A percentile compares a stretch with the other conserved stretches of the same genome.
Conservation (phyloP, 495 filamentous ascomycete genomes). For the Arthonia radiata region DNA sequence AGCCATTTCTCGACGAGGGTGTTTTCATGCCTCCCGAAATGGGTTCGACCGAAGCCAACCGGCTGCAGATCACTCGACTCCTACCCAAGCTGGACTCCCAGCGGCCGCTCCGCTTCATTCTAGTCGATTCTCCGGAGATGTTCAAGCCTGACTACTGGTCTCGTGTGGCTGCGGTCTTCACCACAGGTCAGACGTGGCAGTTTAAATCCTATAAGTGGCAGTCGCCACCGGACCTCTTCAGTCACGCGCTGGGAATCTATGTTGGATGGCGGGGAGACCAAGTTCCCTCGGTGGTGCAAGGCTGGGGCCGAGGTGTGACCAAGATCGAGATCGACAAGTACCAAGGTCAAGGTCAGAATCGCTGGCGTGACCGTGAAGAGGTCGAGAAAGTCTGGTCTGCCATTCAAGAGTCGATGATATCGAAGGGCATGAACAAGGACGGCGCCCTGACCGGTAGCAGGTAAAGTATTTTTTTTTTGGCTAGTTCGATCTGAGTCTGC, state of each 20-base stretch:
- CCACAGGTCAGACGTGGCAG: slow-evolving; percentile 93
- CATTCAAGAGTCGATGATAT: too few species aligned
- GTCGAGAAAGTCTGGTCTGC: too few species aligned
- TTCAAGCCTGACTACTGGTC: slow-evolving; percentile 98
- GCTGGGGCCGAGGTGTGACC: slow-evolving; percentile 65
- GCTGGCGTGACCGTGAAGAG: too few species aligned
- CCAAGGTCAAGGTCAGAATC: too few species aligned
- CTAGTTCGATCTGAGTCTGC: too few species aligned
- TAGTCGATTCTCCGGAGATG: slow-evolving; percentile 74
- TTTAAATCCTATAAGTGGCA: slow-evolving; percentile 97
- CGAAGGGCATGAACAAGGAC: too few species aligned
- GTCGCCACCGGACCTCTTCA: slow-evolving; percentile 67
- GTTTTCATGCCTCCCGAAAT: slow-evolving; percentile 57
- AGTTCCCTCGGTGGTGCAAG: slow-evolving; percentile 45
- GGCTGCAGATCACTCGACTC: slow-evolving; percentile 60
- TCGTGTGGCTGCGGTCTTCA: slow-evolving; percentile 90
- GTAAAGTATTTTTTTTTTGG: too few species aligned
- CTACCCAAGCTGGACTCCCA: slow-evolving; percentile 47
- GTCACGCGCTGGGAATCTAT: slow-evolving; percentile 63
- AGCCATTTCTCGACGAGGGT: slow-evolving; percentile 75
- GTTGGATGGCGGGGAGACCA: slow-evolving; percentile 80
- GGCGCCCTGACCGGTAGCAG: too few species aligned
- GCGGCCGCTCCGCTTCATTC: slow-evolving; percentile 70
- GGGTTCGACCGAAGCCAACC: slow-evolving; percentile 35
- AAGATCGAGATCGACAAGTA: slow-evolving; percentile 57